Evolutionary conservation across 2,329 filamentous ascomycete genomes (phyloP).

Genomic region (Epichloe uncinata): DNA sequence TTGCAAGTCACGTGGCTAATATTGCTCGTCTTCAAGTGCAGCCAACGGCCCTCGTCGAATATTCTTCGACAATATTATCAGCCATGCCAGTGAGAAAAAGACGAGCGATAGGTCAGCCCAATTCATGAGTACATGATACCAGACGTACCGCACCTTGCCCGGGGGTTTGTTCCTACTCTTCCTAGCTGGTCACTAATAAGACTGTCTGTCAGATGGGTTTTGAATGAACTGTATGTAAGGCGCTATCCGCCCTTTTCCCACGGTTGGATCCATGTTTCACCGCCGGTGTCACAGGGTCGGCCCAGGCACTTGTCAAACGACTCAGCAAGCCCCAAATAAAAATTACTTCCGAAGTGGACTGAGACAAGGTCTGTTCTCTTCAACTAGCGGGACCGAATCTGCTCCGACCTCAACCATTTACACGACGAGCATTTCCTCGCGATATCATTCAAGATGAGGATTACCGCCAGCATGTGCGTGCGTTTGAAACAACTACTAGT

Average conservation of each 20-base stretch:
- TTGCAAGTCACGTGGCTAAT: too few species aligned
- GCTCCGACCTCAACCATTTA: background rate
- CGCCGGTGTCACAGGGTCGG: constrained; percentile 2
- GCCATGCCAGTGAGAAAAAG: constrained; percentile 3
- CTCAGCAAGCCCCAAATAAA: background rate
- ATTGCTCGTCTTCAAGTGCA: background rate
- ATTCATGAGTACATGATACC: background rate
- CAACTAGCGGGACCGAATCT: background rate
- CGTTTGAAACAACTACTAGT: background rate
- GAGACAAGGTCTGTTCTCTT: background rate
- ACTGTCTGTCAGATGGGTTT: background rate
- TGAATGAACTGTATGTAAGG: background rate
- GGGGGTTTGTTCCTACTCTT: background rate
- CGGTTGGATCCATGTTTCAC: constrained; percentile 5
- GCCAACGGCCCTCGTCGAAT: background rate
- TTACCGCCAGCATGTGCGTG: background rate
- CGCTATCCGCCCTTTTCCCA: background rate
- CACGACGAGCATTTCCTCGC: background rate
- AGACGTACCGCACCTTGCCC: background rate
- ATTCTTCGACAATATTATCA: background rate
- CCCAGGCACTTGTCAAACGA: constrained; percentile 7
- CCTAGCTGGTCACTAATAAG: background rate
- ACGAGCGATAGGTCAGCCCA: constrained; percentile 1
- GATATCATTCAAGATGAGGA: too few species aligned
- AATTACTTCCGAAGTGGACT: background rate